Evolutionary conservation across 2,329 filamentous ascomycete species (phyloP), one percentile per base, ranked within the genome.

Genomic region (Exophiala sp.): DNA sequence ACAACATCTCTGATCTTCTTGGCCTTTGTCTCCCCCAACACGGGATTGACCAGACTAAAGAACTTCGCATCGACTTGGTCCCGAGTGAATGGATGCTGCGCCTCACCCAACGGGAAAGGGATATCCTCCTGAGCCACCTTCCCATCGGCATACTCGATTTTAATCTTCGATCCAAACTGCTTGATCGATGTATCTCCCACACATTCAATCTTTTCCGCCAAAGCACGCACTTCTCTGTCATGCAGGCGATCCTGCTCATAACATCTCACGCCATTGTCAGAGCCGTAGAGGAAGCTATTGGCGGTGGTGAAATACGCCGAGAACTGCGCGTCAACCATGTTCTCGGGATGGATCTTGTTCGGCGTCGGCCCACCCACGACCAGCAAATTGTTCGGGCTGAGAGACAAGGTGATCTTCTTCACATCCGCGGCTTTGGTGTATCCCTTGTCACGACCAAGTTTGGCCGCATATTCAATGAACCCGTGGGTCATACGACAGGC

Each of bases 251-350:
- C 47, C 21, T 46, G 16, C 18, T 53, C 50, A 14, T 56, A 56
- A n/a, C 47, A 50, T 10, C 37, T 34, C 18, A 56, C 50, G 13
- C 47, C 54, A 14, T 48, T 43, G 24, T 50, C 49, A 4, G 47
- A 52, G 4, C 56, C 56, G 32, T 55, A 58, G 35, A 60, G 45
- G 39, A 55, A 58, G 8, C 48, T 48, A 27, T 57, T 50, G 2
- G 65, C 64, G 1, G 62, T 59, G 27, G 66, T 65, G 47, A 64
- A 68, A 44, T 66, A 68, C 1, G 60, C 64, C 9, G 60, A 64
- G 48, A 67, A 66, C 45, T 67, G 65, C 2, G 64, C 65, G 46
- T 68, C 65, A 38, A 67, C 64, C 45, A 61, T 55, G 44, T 67
- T 68, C 30, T 53, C 55, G 1, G 65, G 65, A 45, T 66, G 65